Base-by-base conservation (phyloP, 345 rosid species). In the Rhodomyrtus tomentosa region DNA sequence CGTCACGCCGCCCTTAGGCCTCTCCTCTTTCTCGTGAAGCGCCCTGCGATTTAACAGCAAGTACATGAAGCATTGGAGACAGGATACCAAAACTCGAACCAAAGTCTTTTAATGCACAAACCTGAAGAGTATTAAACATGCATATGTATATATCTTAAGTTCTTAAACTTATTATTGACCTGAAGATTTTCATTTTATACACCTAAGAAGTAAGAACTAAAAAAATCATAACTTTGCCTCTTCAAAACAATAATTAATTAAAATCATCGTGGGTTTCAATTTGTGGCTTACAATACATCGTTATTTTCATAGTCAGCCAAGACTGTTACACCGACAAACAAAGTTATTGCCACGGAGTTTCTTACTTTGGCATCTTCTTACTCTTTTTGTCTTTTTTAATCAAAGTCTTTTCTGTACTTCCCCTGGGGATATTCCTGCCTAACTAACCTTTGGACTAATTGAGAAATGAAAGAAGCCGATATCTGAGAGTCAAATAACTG, bases 21-120 rank as follows among this genome's bases (percentile, higher is more conserved):
- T 87, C 84, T 92, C 92, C 88, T 97, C 99, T 84, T 91, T 94
- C 88, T 97, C 99, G 22, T 97, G 99, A 49, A 97, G 87, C 2
- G 99, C 98, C 84, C 99, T 96, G 56, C 32, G 3, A 49, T 29
- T 40, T 9, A 10, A 24, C 58, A 15, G 38, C 50, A 42, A 55
- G 3, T 80, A 36, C 76, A 1, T 5, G 4, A 68, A 68, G 76
- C 45, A 36, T 68, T 18, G 45, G 76, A 36, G 6, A 8, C 76
- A 68, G 32, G 13, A 68, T 18, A 32, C 76, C 76, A 68, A 68
- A 68, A 68, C 8, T 18, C 8, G 76, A 20, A 32, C 25, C 24
- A 4, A 21, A 38, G 13, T 68, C 42, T 68, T 18, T 32, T 0
- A 32, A 32, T 68, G 20, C 45, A 7, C 76, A 32, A 68, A 18